These are phyloP conservation scores for Teunomyces cretensis DNA, from an alignment of 805 yeast species.

Conservation along the genomic window DNA sequence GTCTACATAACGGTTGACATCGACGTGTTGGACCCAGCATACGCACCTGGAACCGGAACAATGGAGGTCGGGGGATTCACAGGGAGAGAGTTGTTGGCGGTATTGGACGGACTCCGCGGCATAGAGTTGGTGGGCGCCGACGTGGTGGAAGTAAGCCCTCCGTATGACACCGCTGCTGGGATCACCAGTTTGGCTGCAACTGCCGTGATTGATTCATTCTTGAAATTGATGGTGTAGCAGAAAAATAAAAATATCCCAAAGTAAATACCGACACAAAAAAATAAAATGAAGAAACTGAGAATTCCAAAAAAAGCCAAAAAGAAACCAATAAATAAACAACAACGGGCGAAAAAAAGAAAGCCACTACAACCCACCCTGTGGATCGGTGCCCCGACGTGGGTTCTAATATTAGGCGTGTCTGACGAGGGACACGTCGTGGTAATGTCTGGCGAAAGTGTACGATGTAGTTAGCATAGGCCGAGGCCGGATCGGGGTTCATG, in stretches of 20 bases:
- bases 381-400: too few relatives aligned
- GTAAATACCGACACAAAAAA: background rate
- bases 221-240: constrained; percentile 45
- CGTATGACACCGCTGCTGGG: constrained; percentile 60
- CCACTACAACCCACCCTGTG: background rate
- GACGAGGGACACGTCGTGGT: too few relatives aligned
- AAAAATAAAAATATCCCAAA: background rate
- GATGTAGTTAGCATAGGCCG: too few relatives aligned
- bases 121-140: constrained; percentile 71
- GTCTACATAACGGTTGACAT: constrained; percentile 50
- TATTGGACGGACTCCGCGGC: constrained; percentile 60
- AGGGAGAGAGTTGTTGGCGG: constrained; percentile 55
- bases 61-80: constrained; percentile 76
- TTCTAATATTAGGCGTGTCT: too few relatives aligned
- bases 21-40: constrained; percentile 71
- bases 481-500: too few relatives aligned
- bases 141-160: constrained; percentile 71
- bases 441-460: too few relatives aligned
- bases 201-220: constrained; percentile 53
- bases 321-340: background rate
- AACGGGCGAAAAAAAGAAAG: background rate
- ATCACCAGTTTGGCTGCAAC: constrained; percentile 66
- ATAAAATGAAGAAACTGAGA: background rate
- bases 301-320: background rate
- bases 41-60: constrained; percentile 80